These are phyloP conservation scores for Grigorovia jiainica DNA, from an alignment of 805 yeast species.

Conservation along the genomic window DNA sequence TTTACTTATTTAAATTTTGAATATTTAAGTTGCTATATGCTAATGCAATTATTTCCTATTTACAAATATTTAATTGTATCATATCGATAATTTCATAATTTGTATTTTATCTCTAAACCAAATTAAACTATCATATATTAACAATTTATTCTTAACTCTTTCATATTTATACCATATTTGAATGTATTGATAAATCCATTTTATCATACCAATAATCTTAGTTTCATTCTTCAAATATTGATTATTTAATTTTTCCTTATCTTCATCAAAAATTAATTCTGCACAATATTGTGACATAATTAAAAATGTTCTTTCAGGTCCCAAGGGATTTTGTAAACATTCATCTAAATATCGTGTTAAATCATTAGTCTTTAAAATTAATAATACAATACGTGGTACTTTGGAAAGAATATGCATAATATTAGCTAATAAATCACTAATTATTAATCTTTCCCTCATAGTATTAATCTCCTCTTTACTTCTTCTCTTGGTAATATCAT, in stretches of 20 bases:
- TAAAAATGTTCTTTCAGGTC: conserved; percentile 78
- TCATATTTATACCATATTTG: conserved; percentile 22
- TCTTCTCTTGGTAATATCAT: conserved; percentile 49
- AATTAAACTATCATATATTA: conserved; percentile 21
- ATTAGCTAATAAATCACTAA: conserved; percentile 56
- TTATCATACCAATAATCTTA: conserved; percentile 15
- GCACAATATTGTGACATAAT: conserved; percentile 91
- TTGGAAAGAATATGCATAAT: conserved; percentile 69
- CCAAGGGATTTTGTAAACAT: conserved; percentile 67
- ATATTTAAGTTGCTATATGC: too few species aligned
- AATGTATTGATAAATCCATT: background rate
- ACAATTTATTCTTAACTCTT: conserved; percentile 20
- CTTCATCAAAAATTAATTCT: conserved; percentile 61
- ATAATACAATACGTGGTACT: conserved; percentile 77
- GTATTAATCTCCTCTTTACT: conserved; percentile 51
- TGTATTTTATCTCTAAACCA: conserved; percentile 16
- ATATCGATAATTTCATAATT: background rate
- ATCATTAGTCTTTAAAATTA: conserved; percentile 90
- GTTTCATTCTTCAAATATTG: conserved; percentile 5
- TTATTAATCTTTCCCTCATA: conserved; percentile 57
- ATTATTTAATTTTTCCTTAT: conserved; percentile 31
- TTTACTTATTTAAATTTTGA: too few species aligned
- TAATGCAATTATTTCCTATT: background rate
- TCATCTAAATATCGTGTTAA: conserved; percentile 86
- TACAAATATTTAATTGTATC: background rate